Percentiles rank a stretch among this genome's conserved stretches.
These are phyloP conservation scores for Sugiyamaella novakii DNA, from an alignment of 1,139 yeast genomes.

Conservation along the genomic window DNA sequence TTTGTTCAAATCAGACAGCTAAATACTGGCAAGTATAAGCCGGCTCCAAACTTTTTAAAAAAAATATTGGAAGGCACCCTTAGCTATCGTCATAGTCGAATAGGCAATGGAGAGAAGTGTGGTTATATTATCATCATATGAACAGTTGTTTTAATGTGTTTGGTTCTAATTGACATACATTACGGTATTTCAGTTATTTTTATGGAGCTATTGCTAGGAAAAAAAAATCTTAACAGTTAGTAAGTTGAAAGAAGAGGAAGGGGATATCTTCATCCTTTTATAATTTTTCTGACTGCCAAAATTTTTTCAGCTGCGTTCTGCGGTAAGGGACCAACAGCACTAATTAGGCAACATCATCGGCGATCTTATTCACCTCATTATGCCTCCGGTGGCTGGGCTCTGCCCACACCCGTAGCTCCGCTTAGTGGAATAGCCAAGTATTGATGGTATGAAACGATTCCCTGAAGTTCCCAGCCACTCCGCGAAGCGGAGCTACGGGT, in stretches of 20 bases:
- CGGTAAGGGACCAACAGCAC: constrained; percentile 15
- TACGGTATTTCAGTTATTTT: constrained; percentile 6
- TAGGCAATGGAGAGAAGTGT: constrained; percentile 77
- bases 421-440: too few species aligned
- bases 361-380: not conserved
- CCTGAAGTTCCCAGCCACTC: too few species aligned
- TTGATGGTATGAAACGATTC: too few species aligned
- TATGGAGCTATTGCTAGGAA: too few species aligned
- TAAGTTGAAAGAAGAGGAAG: not conserved
- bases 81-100: constrained; percentile 87
- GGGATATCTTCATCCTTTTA: constrained; percentile 8
- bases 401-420: too few species aligned
- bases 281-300: constrained; percentile 13
- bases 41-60: constrained; percentile 31
- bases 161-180: not conserved
- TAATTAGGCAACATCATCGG: constrained; percentile 2
- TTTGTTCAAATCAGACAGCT: constrained; percentile 58
- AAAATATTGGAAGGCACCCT: constrained; percentile 50
- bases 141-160: constrained; percentile 4
- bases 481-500: too few species aligned
- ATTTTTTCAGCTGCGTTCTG: constrained; percentile 7
- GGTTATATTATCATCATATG: constrained; percentile 40
- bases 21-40: constrained; percentile 88
- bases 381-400: constrained; percentile 2
- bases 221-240: not conserved